Percentiles rank a stretch among this genome's conserved stretches.
Conservation (phyloP, 495 filamentous ascomycete species). For the Aspergillus ostianus region DNA sequence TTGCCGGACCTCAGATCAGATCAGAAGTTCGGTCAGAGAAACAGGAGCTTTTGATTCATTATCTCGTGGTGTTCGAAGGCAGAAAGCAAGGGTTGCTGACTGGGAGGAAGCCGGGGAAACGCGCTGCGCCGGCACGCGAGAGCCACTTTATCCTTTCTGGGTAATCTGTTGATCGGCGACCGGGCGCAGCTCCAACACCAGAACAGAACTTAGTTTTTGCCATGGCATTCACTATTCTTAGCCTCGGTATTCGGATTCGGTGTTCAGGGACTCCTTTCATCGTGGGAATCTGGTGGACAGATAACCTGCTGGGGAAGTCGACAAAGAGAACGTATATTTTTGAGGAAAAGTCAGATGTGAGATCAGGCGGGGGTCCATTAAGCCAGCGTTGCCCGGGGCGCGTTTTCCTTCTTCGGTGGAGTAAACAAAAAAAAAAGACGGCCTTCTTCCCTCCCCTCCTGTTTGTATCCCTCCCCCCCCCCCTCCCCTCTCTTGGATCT, state of each 20-base stretch:
- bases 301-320: too few species aligned
- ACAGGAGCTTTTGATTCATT: slow-evolving; percentile 2
- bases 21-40: slow-evolving; percentile 1
- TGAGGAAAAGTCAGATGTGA: neutral
- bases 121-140: slow-evolving; percentile 21
- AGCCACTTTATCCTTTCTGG: slow-evolving; percentile 49
- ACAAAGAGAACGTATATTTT: too few species aligned
- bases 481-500: slow-evolving; percentile 2
- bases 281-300: too few species aligned
- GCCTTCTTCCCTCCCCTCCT: neutral
- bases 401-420: neutral
- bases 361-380: too few species aligned
- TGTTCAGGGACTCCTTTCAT: too few species aligned
- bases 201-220: too few species aligned
- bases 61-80: slow-evolving; percentile 4
- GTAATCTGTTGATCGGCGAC: slow-evolving; percentile 39
- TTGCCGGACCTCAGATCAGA: slow-evolving; percentile 4
- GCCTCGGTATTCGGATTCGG: too few species aligned
- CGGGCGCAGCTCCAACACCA: slow-evolving; percentile 8
- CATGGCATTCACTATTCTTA: too few species aligned
- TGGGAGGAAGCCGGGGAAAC: slow-evolving; percentile 18
- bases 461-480: slow-evolving; percentile 6
- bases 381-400: neutral
- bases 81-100: slow-evolving; percentile 18
- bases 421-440: neutral